Evolutionary conservation across 2,329 filamentous ascomycete species (phyloP).

Genomic region (Fusarium ambrosium): DNA sequence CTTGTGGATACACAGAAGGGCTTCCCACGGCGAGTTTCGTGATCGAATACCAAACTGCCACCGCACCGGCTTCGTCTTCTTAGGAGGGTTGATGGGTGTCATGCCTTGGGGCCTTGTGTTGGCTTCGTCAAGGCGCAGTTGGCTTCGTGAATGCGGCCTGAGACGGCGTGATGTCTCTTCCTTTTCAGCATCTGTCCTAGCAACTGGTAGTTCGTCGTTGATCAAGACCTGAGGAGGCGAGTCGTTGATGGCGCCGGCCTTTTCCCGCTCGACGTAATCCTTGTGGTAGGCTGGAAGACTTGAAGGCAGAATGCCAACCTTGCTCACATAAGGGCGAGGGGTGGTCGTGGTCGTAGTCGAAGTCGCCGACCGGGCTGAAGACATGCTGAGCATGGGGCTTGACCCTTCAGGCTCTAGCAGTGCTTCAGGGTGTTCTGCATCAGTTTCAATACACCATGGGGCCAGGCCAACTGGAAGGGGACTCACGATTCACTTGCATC

Average conservation of each 20-base stretch:
- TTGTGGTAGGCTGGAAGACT: constrained; percentile 92
- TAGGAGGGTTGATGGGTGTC: constrained; percentile 73
- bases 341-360: constrained; percentile 62
- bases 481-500: constrained; percentile 94
- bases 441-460: constrained; percentile 47
- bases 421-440: constrained; percentile 52
- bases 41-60: constrained; percentile 99
- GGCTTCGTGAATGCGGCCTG: constrained; percentile 85
- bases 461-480: background rate
- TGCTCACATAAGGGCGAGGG: constrained; percentile 77
- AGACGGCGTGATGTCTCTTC: constrained; percentile 84
- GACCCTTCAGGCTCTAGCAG: constrained; percentile 55
- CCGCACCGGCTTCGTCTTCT: constrained; percentile 84
- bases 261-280: constrained; percentile 84
- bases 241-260: constrained; percentile 63
- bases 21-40: constrained; percentile 93
- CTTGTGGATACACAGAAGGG: constrained; percentile 94
- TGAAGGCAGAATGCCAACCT: constrained; percentile 91
- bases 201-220: constrained; percentile 63
- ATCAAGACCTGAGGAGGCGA: constrained; percentile 59
- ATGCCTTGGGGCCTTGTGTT: constrained; percentile 71
- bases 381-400: constrained; percentile 67
- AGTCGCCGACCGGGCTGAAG: constrained; percentile 66
- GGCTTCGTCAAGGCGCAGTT: constrained; percentile 76
- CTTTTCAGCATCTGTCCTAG: constrained; percentile 79